Evolutionary conservation across 768 basidiomycete species (phyloP).

Genomic region (Lactarius hengduanensis): DNA sequence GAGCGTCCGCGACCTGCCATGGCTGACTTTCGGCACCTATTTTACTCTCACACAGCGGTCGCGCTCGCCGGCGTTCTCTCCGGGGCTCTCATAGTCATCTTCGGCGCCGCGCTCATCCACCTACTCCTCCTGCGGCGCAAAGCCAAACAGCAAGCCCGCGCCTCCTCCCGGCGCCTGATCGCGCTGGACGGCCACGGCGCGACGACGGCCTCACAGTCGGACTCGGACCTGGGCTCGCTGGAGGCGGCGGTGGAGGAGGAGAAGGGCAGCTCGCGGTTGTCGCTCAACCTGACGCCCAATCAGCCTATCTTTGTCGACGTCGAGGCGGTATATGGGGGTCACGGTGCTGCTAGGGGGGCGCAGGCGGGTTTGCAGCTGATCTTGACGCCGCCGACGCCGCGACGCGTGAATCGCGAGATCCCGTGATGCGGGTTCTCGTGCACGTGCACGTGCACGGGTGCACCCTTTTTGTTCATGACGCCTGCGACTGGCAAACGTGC

Average conservation of each 20-base stretch:
- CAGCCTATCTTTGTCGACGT: slow-evolving; percentile 26
- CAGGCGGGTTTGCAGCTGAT: slow-evolving; percentile 21
- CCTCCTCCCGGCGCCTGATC: neutral
- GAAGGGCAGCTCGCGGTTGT: slow-evolving; percentile 6
- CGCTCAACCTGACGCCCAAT: slow-evolving; percentile 23
- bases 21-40: slow-evolving; percentile 5
- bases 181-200: slow-evolving; percentile 1
- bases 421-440: neutral
- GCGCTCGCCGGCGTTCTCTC: slow-evolving; percentile 15
- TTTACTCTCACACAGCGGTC: slow-evolving; percentile 3
- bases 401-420: neutral
- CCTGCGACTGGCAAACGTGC: neutral
- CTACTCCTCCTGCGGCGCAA: slow-evolving; percentile 13
- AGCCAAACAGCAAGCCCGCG: neutral
- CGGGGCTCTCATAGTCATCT: slow-evolving; percentile 7
- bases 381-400: slow-evolving; percentile 27
- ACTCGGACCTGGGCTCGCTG: slow-evolving; percentile 2
- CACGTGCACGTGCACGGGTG: neutral
- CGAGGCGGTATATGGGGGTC: slow-evolving; percentile 3
- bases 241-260: neutral
- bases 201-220: slow-evolving; percentile 5
- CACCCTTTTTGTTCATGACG: no score
- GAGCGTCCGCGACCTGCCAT: neutral
- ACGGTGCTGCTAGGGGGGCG: neutral
- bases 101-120: slow-evolving; percentile 11